A percentile compares a stretch with the other conserved stretches of the same genome.
Conservation (phyloP, 495 filamentous ascomycete genomes). For the Oleoguttula mirabilis region DNA sequence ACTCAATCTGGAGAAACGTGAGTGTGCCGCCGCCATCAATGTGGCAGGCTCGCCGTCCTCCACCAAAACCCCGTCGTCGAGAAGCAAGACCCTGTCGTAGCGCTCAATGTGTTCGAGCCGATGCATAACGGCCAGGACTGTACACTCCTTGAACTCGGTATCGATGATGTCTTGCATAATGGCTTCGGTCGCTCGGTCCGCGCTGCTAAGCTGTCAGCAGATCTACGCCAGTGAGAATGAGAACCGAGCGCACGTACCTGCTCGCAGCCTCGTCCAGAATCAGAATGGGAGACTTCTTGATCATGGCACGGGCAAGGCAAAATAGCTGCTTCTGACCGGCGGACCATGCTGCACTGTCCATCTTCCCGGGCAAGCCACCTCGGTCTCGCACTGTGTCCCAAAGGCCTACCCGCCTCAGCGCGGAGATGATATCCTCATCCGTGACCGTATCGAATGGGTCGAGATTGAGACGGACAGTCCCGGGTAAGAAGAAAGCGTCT, state of each 20-base stretch:
- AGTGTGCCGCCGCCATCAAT: no score
- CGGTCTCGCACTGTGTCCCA: neutral
- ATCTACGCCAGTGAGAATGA: neutral
- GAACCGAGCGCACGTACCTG: neutral
- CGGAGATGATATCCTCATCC: neutral
- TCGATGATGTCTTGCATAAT: neutral
- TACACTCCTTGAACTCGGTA: neutral
- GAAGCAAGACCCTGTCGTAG: neutral
- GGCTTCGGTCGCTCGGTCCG: neutral
- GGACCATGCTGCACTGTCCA: neutral
- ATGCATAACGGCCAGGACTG: neutral
- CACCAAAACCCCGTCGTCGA: neutral
- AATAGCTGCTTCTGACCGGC: neutral
- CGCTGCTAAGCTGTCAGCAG: neutral
- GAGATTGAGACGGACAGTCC: neutral
- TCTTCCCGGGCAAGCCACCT: neutral
- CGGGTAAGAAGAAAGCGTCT: neutral
- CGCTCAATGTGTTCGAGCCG: neutral
- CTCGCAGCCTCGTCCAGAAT: neutral
- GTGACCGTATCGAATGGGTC: neutral
- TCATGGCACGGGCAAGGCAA: neutral
- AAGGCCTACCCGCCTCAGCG: neutral
- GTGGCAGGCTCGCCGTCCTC: no score
- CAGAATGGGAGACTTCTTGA: neutral
- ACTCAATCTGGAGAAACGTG: no score